phyloP scores from a whole-genome alignment of 257 asterid species.

The Jacaranda copaia region DNA sequence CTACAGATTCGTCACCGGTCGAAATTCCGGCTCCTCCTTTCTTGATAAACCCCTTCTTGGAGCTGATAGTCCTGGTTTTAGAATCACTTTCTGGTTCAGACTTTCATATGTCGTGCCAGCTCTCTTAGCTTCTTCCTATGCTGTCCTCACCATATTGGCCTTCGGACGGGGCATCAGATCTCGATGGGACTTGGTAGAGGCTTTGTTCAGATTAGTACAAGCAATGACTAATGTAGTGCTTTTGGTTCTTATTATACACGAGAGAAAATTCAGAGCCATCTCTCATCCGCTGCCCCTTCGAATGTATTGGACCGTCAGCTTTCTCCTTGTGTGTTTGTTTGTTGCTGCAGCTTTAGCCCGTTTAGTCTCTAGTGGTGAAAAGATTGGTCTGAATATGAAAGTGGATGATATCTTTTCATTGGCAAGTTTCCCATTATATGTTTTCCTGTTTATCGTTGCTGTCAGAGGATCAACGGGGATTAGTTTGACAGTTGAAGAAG shows the following conservation, averaged over 20 bases:
- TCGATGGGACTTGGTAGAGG: slow-evolving; percentile 51
- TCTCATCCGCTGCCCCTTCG: slow-evolving; percentile 50
- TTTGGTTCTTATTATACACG: slow-evolving; percentile 52
- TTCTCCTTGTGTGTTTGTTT: slow-evolving; percentile 26
- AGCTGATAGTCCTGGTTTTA: slow-evolving; percentile 37
- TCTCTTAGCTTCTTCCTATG: slow-evolving; percentile 51
- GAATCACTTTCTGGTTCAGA: slow-evolving; percentile 50
- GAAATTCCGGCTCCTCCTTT: slow-evolving; percentile 12
- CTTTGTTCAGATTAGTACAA: slow-evolving; percentile 46
- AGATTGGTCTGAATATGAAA: slow-evolving; percentile 34
- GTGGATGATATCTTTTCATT: slow-evolving; percentile 54
- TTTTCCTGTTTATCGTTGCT: slow-evolving; percentile 48
- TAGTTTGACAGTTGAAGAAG: slow-evolving; percentile 8
- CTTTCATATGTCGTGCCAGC: slow-evolving; percentile 41
- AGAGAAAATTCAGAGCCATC: slow-evolving; percentile 53
- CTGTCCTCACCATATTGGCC: slow-evolving; percentile 43
- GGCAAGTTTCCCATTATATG: slow-evolving; percentile 48
- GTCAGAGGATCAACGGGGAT: slow-evolving; percentile 45
- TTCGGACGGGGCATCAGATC: slow-evolving; percentile 43
- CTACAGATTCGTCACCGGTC: slow-evolving; percentile 32
- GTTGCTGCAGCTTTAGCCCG: slow-evolving; percentile 46
- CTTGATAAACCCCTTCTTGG: slow-evolving; percentile 57
- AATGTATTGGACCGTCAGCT: slow-evolving; percentile 37
- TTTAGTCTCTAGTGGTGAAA: slow-evolving; percentile 27
- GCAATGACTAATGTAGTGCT: slow-evolving; percentile 46